Evolutionary conservation across 306 rosid genomes (phyloP), one percentile per base, ranked within the genome.

Genomic region (Sophora flavescens): DNA sequence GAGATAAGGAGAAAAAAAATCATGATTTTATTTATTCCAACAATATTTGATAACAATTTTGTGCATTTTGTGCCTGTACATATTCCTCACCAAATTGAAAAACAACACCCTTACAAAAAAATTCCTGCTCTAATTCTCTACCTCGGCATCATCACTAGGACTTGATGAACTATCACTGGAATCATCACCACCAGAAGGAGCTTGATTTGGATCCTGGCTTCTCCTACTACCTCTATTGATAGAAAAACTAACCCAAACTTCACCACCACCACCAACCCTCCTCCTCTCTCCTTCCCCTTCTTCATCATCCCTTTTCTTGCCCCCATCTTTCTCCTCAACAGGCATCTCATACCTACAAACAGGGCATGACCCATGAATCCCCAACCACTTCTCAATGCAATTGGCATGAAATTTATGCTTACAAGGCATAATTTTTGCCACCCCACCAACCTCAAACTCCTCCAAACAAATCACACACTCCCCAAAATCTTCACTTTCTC

Each of bases 381-480:
- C 84, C 35, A 92, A 18, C 98, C 98, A 95, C 88, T 84, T 89
- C 80, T 86, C 93, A 32, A 95, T 83, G 14, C 99, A 92, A 64
- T 51, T 35, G 0, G 47, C 69, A 14, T 92, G 97, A 77, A 95
- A 95, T 52, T 79, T 84, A 67, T 95, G 98, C 80, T 71, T 81
- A 67, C 96, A 92, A 8, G 97, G 93, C 97, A 95, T 90, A 36
- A 86, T 87, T 16, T 81, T 95, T 0, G 72, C 91, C 33, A 72
- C 62, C 6, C 81, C 83, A 57, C 88, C 90, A 42, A 75, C 81
- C 63, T 82, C 87, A 76, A 83, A 87, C 59, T 89, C 87, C 15
- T 94, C 97, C 83, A 94, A 84, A 69, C 97, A 94, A 15, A 94
- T 85, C 77, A 79, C 85, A 77, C 98, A 92, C 85, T 90, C 95